Evolutionary conservation across 148 eudicot genomes (phyloP).

Genomic region (Cornus florida): DNA sequence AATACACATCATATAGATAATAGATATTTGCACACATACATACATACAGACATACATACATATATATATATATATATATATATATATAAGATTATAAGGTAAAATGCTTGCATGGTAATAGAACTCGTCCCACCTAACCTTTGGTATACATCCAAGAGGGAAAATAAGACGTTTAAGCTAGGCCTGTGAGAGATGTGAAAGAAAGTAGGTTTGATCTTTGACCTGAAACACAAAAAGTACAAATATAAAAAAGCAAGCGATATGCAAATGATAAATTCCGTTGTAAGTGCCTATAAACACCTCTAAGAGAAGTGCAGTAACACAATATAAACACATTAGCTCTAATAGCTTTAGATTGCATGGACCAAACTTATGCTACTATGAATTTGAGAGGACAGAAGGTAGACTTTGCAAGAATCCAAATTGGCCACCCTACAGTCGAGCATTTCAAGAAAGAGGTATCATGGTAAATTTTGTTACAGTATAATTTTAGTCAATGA

Average conservation of each 20-base stretch:
- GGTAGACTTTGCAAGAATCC: background rate
- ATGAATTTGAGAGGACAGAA: background rate
- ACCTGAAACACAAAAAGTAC: constrained; percentile 46
- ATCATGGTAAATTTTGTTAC: background rate
- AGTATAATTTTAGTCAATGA: background rate
- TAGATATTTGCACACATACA: background rate
- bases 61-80: background rate
- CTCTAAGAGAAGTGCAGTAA: background rate
- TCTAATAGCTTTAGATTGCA: too few relatives aligned
- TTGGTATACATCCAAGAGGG: constrained; percentile 81
- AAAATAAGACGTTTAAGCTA: constrained; percentile 82
- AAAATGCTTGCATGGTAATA: background rate
- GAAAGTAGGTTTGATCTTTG: constrained; percentile 97
- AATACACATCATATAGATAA: background rate
- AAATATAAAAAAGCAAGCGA: background rate
- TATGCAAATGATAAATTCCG: background rate
- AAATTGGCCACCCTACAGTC: background rate
- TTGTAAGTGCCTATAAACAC: background rate
- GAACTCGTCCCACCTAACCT: constrained; percentile 46
- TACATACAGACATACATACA: background rate
- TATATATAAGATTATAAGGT: background rate
- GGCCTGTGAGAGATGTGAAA: constrained; percentile 86
- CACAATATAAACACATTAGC: background rate
- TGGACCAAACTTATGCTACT: too few relatives aligned
- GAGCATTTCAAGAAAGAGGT: background rate